Evolutionary conservation across 176 grass and related monocot genomes (phyloP).

Genomic region (Musa troglodytarum): DNA sequence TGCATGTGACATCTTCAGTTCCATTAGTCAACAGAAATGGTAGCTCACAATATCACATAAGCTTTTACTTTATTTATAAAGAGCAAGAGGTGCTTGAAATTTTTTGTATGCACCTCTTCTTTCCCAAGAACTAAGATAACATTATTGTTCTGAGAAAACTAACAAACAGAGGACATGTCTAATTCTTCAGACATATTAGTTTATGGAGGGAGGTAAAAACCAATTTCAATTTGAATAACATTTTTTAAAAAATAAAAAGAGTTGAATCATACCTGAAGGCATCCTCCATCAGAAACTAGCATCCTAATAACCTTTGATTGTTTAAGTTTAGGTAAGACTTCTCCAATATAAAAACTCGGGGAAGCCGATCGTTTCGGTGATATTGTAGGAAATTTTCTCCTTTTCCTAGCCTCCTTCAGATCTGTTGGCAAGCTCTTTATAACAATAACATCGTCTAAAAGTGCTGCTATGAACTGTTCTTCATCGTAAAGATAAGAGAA

Average conservation of each 20-base stretch:
- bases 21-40: background rate
- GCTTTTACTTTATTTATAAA: background rate
- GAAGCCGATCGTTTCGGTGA: constrained; percentile 59
- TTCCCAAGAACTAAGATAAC: background rate
- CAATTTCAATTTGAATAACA: background rate
- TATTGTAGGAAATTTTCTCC: constrained; percentile 79
- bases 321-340: constrained; percentile 70
- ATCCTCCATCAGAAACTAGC: constrained; percentile 81
- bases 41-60: background rate
- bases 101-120: background rate
- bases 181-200: background rate
- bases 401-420: constrained; percentile 89
- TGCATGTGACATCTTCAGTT: background rate
- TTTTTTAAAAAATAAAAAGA: background rate
- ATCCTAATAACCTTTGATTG: constrained; percentile 89
- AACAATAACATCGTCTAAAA: constrained; percentile 63
- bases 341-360: constrained; percentile 61
- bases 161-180: background rate
- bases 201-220: background rate
- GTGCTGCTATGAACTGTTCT: constrained; percentile 74
- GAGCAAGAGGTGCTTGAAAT: background rate
- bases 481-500: constrained; percentile 94
- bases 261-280: constrained; percentile 62
- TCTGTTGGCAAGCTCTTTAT: constrained; percentile 66
- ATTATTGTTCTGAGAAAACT: background rate